Evolutionary conservation across 2,329 filamentous ascomycete genomes (phyloP).

Genomic region (Botrytis paeoniae): DNA sequence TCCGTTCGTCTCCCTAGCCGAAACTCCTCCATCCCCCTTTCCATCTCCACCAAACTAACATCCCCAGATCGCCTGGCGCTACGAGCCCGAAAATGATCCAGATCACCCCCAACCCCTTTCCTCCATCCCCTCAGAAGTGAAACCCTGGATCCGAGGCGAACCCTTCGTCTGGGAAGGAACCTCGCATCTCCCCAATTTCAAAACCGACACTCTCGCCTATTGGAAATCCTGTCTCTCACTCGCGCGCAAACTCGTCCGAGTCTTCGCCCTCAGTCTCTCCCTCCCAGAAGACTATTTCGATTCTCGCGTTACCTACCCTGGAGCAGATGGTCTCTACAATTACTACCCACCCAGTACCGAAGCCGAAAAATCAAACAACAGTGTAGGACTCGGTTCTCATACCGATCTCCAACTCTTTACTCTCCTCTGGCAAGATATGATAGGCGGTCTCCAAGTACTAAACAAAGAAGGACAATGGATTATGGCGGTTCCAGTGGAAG

Average conservation of each 20-base stretch:
- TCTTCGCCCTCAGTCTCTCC: conserved; percentile 54
- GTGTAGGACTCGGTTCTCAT: conserved; percentile 46
- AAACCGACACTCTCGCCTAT: conserved; percentile 46
- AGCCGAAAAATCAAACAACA: conserved; percentile 33
- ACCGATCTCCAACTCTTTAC: conserved; percentile 50
- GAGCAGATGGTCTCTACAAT: conserved; percentile 44
- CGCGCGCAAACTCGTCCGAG: conserved; percentile 48
- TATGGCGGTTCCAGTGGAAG: conserved; percentile 44
- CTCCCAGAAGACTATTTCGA: conserved; percentile 56
- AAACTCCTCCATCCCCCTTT: not conserved
- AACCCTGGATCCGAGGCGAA: conserved; percentile 45
- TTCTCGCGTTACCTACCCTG: conserved; percentile 51
- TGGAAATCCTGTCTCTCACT: conserved; percentile 49
- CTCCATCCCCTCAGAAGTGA: conserved; percentile 45
- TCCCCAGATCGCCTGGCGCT: conserved; percentile 45
- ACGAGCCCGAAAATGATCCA: conserved; percentile 52
- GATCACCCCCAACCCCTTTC: conserved; percentile 40
- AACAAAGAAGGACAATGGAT: conserved; percentile 46
- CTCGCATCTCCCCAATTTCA: conserved; percentile 48
- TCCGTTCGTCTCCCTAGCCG: conserved; percentile 29
- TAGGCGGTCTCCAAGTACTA: conserved; percentile 45
- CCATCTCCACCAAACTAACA: not conserved
- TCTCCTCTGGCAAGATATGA: conserved; percentile 47
- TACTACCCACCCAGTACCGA: conserved; percentile 45
- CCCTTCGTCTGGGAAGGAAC: conserved; percentile 54